Evolutionary conservation across 352 stramenopile genomes (phyloP).

Genomic region (Pythium scleroteichum): DNA sequence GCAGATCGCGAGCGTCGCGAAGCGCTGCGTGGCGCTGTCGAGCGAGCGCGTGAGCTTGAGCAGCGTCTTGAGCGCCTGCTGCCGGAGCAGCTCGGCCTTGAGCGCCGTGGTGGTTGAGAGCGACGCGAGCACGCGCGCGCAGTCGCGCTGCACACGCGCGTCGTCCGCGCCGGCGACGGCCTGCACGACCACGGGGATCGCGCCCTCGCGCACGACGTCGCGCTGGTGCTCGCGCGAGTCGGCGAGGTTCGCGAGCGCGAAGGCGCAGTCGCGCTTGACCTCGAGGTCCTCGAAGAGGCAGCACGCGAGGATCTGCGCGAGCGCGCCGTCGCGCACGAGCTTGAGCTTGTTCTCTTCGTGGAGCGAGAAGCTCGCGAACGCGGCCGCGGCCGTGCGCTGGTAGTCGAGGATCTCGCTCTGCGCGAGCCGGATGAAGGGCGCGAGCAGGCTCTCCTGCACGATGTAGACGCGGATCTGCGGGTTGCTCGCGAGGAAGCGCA

Average conservation of each 20-base stretch:
- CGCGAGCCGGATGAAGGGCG: slow-evolving; percentile 91
- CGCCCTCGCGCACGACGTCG: slow-evolving; percentile 89
- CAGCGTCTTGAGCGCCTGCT: slow-evolving; percentile 84
- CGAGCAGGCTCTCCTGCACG: slow-evolving; percentile 87
- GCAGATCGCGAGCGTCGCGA: slow-evolving; percentile 94
- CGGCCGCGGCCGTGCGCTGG: slow-evolving; percentile 91
- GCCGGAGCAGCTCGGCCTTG: slow-evolving; percentile 83
- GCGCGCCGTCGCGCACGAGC: slow-evolving; percentile 91
- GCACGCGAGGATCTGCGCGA: slow-evolving; percentile 90
- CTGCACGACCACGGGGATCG: slow-evolving; percentile 76
- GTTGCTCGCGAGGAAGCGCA: slow-evolving; percentile 94
- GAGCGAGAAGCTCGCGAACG: slow-evolving; percentile 91
- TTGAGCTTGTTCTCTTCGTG: slow-evolving; percentile 95
- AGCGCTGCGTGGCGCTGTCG: slow-evolving; percentile 92
- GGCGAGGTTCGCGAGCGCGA: slow-evolving; percentile 93
- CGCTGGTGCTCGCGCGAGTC: slow-evolving; percentile 89
- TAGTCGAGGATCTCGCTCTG: slow-evolving; percentile 90
- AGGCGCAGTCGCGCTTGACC: slow-evolving; percentile 91
- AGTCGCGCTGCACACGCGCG: slow-evolving; percentile 92
- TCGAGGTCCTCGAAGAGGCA: slow-evolving; percentile 91
- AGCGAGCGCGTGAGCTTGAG: slow-evolving; percentile 93
- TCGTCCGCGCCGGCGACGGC: slow-evolving; percentile 87
- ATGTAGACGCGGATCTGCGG: slow-evolving; percentile 93
- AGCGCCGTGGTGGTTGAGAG: slow-evolving; percentile 87
- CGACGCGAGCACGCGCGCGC: slow-evolving; percentile 88